phyloP scores from a whole-genome alignment of 306 rosid genomes.

The Senna siamea region DNA sequence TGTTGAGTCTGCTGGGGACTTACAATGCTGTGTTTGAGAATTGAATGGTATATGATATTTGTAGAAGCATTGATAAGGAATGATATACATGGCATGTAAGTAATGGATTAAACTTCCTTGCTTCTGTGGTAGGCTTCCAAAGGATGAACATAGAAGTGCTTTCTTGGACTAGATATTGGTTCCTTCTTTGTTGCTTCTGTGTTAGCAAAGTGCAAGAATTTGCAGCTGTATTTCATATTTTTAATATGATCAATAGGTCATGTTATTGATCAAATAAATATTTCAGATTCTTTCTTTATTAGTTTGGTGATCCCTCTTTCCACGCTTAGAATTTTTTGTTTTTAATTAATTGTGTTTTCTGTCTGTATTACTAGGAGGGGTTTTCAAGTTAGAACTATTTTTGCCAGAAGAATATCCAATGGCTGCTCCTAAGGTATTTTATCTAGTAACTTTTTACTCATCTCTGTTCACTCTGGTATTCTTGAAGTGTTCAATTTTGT shows the following conservation, averaged over 20 bases:
- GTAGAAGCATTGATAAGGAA: not conserved
- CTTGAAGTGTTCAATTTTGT: not conserved
- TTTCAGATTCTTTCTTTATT: not conserved
- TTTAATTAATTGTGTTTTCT: conserved; percentile 25
- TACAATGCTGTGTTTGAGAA: not conserved
- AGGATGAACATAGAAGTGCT: not conserved
- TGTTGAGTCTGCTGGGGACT: not conserved
- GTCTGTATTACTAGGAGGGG: conserved; percentile 69
- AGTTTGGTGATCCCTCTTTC: conserved; percentile 5
- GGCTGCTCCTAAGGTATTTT: conserved; percentile 95
- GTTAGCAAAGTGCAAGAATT: not conserved
- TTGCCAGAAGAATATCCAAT: conserved; percentile 97
- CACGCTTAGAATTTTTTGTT: not conserved
- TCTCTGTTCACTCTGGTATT: conserved; percentile 26
- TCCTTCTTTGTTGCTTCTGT: no score
- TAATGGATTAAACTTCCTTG: not conserved
- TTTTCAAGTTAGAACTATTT: conserved; percentile 90
- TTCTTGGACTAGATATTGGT: no score
- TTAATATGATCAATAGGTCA: not conserved
- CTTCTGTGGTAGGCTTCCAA: not conserved
- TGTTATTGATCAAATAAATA: not conserved
- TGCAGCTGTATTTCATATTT: conserved; percentile 1
- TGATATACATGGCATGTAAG: not conserved
- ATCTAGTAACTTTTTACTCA: conserved; percentile 25
- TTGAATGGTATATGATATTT: not conserved